These are phyloP conservation scores for Achlya hypogyna DNA, from an alignment of 352 stramenopile species.

Conservation along the genomic window DNA sequence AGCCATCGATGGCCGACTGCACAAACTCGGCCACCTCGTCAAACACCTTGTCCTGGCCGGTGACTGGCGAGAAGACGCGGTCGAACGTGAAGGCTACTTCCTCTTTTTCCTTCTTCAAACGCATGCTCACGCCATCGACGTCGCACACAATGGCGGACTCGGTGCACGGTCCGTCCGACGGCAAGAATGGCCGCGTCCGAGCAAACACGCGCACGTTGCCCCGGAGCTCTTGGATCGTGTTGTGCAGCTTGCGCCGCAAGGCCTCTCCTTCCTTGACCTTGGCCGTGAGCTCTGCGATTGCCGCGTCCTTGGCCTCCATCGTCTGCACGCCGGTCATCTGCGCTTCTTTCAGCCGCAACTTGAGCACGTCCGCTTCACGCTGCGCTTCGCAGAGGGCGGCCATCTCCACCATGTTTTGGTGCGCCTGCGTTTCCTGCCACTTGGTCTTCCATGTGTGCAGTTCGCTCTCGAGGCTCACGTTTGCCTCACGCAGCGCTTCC, in stretches of 20 bases:
- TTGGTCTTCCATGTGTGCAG: conserved; percentile 34
- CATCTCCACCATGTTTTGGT: conserved; percentile 15
- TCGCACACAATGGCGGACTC: conserved; percentile 52
- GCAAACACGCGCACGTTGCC: conserved; percentile 98
- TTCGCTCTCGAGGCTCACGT: conserved; percentile 64
- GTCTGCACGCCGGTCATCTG: conserved; percentile 48
- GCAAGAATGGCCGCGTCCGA: conserved; percentile 86
- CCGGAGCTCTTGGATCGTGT: conserved; percentile 95
- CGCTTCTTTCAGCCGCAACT: conserved; percentile 54
- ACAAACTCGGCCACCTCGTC: conserved; percentile 96
- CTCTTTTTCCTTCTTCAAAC: conserved; percentile 48
- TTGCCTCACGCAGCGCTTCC: conserved; percentile 58
- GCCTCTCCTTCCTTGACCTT: conserved; percentile 74
- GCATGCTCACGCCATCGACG: conserved; percentile 59
- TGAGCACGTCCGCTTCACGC: conserved; percentile 58
- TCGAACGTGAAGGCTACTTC: conserved; percentile 91
- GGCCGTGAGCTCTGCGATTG: conserved; percentile 59
- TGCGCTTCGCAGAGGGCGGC: conserved; percentile 44
- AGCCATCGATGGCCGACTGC: conserved; percentile 94
- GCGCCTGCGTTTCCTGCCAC: background rate
- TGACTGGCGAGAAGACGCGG: conserved; percentile 90
- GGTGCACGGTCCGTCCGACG: conserved; percentile 46
- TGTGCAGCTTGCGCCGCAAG: conserved; percentile 93
- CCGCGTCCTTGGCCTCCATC: conserved; percentile 57
- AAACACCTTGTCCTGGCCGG: conserved; percentile 93